A percentile compares a stretch with the other conserved stretches of the same genome.
Conservation (phyloP, 805 yeast genomes). For the Trichomonascus vanleenenianus region DNA sequence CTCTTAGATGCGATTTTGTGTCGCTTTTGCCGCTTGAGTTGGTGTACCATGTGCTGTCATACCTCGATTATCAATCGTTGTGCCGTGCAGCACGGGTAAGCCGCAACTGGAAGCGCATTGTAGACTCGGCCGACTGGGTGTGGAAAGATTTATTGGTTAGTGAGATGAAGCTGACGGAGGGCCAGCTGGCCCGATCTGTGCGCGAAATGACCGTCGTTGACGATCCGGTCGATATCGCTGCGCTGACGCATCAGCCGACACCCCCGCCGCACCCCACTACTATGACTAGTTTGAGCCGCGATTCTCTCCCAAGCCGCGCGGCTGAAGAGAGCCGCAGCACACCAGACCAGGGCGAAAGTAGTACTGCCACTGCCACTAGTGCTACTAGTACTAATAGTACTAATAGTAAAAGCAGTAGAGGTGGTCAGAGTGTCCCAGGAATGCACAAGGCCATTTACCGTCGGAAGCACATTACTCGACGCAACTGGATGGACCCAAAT, state of each 20-base stretch:
- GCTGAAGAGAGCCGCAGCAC: no score
- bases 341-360: not conserved
- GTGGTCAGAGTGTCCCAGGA: not conserved
- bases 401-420: not conserved
- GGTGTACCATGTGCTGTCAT: conserved; percentile 51
- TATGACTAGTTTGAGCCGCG: no score
- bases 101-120: conserved; percentile 58
- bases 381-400: not conserved
- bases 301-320: no score
- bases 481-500: conserved; percentile 74
- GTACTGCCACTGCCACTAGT: not conserved
- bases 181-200: conserved; percentile 20
- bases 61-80: conserved; percentile 57
- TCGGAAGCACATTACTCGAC: conserved; percentile 46
- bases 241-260: no score
- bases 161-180: conserved; percentile 41
- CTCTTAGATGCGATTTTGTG: conserved; percentile 68
- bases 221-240: no score
- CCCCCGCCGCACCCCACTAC: no score
- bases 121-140: conserved; percentile 49
- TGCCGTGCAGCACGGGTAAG: conserved; percentile 57
- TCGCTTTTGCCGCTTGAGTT: conserved; percentile 69
- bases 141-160: conserved; percentile 62
- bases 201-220: no score
- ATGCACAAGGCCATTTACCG: conserved; percentile 50